These are phyloP conservation scores for Akanthomyces uredinophilus DNA, from an alignment of 2,329 filamentous ascomycete genomes.

Conservation along the genomic window DNA sequence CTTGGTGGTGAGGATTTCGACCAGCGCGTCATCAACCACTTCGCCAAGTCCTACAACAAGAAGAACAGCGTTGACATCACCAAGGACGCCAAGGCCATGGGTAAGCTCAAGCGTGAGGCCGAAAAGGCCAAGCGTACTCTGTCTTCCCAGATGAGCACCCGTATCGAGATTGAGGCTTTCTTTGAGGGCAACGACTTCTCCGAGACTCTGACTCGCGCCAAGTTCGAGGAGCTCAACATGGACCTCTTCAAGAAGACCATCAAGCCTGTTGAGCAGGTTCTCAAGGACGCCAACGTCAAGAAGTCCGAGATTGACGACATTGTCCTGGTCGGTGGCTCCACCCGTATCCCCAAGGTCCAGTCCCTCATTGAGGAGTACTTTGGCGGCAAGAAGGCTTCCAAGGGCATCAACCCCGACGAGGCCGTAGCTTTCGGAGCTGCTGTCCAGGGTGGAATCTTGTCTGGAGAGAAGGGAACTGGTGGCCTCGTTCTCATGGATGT, in stretches of 20 bases:
- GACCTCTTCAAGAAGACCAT: conserved; percentile 99
- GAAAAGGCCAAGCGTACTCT: conserved; percentile 99
- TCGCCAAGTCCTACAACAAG: conserved; percentile 98
- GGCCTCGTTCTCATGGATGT: conserved; percentile 92
- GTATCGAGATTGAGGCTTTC: conserved; percentile 97
- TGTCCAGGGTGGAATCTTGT: conserved; percentile 92
- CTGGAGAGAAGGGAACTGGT: conserved; percentile 77
- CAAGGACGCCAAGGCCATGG: conserved; percentile 96
- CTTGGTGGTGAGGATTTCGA: conserved; percentile 99
- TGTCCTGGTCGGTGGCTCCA: conserved; percentile 95
- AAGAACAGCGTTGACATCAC: conserved; percentile 88
- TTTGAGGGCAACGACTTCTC: conserved; percentile 96
- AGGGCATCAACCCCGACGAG: conserved; percentile 99
- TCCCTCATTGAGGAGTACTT: conserved; percentile 94
- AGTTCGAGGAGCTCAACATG: conserved; percentile 99
- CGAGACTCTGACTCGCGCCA: conserved; percentile 95
- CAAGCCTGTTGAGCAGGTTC: conserved; percentile 96
- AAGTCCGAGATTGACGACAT: conserved; percentile 95
- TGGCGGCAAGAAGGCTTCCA: conserved; percentile 90
- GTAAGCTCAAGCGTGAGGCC: conserved; percentile 98
- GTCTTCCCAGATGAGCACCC: conserved; percentile 86
- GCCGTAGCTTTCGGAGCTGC: conserved; percentile 97
- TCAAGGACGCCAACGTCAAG: conserved; percentile 97
- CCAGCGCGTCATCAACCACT: conserved; percentile 93
- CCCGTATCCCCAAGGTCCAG: conserved; percentile 98